A percentile compares a stretch with the other conserved stretches of the same genome.
phyloP scores from a whole-genome alignment of 345 rosid species.

The Litchi chinensis region DNA sequence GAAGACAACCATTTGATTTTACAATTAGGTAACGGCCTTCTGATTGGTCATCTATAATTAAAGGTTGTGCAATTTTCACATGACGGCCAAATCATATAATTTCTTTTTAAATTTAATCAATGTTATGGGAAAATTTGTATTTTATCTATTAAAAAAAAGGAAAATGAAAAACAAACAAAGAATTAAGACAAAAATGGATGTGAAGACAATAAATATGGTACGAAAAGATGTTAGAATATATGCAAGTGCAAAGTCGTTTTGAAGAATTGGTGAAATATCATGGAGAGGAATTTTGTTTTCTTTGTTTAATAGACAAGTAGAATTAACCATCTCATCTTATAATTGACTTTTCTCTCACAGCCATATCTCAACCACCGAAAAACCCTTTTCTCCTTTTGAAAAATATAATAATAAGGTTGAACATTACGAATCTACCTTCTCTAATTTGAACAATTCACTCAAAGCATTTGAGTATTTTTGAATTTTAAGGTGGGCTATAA shows the following conservation, averaged over 20 bases:
- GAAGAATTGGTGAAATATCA: neutral
- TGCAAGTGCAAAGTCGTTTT: neutral
- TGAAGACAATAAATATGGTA: neutral
- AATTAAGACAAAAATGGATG: neutral
- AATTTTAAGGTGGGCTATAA: constrained; percentile 11
- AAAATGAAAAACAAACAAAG: neutral
- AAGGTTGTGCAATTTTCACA: no score
- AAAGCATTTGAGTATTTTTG: neutral
- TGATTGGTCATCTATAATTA: no score
- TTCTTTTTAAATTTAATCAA: no score
- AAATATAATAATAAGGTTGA: neutral
- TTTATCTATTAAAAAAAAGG: no score
- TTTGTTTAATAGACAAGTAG: neutral
- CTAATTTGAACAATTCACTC: constrained; percentile 16
- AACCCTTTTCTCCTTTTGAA: constrained; percentile 3
- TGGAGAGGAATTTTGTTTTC: neutral
- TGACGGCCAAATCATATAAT: neutral
- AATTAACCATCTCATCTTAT: constrained; percentile 15
- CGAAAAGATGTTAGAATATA: neutral
- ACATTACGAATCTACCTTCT: neutral
- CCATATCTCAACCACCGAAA: constrained; percentile 22
- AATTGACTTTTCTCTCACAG: constrained; percentile 30
- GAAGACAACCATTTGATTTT: neutral
- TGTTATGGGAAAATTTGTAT: neutral
- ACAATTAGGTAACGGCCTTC: no score